Evolutionary conservation across 805 yeast species (phyloP), one percentile per base, ranked within the genome.

Genomic region (Saturnispora saitoi): DNA sequence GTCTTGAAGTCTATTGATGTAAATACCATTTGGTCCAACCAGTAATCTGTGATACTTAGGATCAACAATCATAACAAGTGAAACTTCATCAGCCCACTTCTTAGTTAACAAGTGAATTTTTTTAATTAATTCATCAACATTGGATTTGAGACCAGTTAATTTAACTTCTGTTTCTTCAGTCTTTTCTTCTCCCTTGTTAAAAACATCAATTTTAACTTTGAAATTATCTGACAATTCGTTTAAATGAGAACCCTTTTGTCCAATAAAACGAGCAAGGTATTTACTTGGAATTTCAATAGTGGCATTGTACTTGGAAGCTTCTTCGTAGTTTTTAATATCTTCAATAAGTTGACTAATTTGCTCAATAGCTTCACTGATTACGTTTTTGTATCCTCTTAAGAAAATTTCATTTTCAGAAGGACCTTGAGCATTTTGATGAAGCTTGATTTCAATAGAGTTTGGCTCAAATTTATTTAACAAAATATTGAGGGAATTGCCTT

Each of bases 1-100:
- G 50, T 86, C 90, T 65, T 85, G 91, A 62, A 93, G 74, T 64
- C 95, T 83, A 61, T 81, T 81, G 56, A 86, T 86, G 62, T 86
- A 84, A 50, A 77, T 70, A 59, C 96, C 96, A 56, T 77, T 78
- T 19, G 85, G 76, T 40, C 99, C 99, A 66, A 88, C 86, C 61
- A 93, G 69, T 53, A 81, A 73, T 54, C 90, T 76, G 64, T 89
- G 96, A 69, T 73, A 86, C 60, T 83, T 83, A 55, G 70, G 75
- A 54, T 95, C 96, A 48, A 90, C 79, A 45, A 74, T 72, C 51
- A 93, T 58, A 51, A 80, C 77, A 43, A 75, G 74, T 28, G 83
- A 72, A 49, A 70, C 71, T 64, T 90, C 95, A 63, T 93, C 99
- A 24, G 89, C 85, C 80, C 91, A 80, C 61, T 76, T 80, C 67